Conservation (phyloP, 2,329 filamentous ascomycete species). For the Tolypocladium ovalisporum region DNA sequence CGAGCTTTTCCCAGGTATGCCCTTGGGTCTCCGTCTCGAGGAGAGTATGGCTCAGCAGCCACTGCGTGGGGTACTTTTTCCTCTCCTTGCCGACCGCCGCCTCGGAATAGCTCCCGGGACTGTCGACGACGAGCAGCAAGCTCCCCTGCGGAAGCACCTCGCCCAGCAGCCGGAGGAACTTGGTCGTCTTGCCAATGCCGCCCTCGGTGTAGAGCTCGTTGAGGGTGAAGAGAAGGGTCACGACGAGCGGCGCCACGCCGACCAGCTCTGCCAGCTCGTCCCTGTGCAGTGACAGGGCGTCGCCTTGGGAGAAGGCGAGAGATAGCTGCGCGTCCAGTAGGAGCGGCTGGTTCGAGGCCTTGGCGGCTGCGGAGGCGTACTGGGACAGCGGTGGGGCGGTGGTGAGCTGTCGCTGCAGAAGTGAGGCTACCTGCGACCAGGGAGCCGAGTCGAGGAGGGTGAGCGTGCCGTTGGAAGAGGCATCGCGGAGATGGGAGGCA, state of each 20-base stretch:
- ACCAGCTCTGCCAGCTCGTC: slow-evolving; percentile 21
- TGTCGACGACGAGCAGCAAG: slow-evolving; percentile 78
- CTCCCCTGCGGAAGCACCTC: slow-evolving; percentile 44
- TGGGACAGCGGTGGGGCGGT: slow-evolving; percentile 37
- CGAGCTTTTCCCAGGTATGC: slow-evolving; percentile 60
- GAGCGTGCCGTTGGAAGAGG: slow-evolving; percentile 26
- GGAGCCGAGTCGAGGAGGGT: slow-evolving; percentile 72
- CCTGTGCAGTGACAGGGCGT: slow-evolving; percentile 33
- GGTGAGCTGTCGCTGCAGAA: slow-evolving; percentile 46
- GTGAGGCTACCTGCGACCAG: slow-evolving; percentile 55
- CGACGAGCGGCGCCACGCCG: slow-evolving; percentile 34
- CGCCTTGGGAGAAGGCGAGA: slow-evolving; percentile 32
- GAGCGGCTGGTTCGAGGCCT: slow-evolving; percentile 33
- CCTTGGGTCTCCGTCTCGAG: slow-evolving; percentile 30
- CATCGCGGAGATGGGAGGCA: slow-evolving; percentile 28
- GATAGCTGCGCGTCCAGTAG: slow-evolving; percentile 26
- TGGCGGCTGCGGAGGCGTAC: slow-evolving; percentile 38
- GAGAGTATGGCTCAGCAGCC: slow-evolving; percentile 77
- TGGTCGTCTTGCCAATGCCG: slow-evolving; percentile 61
- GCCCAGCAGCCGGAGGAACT: slow-evolving; percentile 62
- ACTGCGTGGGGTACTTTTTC: slow-evolving; percentile 82
- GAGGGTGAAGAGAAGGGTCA: slow-evolving; percentile 86
- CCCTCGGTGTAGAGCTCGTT: slow-evolving; percentile 86
- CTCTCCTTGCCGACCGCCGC: slow-evolving; percentile 53
- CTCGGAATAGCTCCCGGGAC: slow-evolving; percentile 85